Conservation (phyloP, 345 rosid species). For the Gossypium longicalyx region DNA sequence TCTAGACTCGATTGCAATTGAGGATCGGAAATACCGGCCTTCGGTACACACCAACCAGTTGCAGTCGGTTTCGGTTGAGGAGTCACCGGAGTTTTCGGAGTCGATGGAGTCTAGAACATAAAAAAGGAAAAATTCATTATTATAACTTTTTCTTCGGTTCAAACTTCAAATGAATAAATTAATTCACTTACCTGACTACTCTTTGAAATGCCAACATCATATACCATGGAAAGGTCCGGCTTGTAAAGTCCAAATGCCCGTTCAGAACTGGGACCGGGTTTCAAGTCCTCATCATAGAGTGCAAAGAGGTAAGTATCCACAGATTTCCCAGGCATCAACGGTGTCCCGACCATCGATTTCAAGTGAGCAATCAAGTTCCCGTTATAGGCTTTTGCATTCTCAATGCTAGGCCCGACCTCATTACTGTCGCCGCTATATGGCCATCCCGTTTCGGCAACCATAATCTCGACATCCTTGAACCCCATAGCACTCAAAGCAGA, state of each 20-base stretch:
- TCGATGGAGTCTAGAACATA: slow-evolving; percentile 29
- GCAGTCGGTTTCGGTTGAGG: slow-evolving; percentile 46
- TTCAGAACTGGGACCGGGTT: slow-evolving; percentile 75
- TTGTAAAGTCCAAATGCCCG: slow-evolving; percentile 76
- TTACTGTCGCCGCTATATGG: slow-evolving; percentile 65
- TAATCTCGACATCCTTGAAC: slow-evolving; percentile 63
- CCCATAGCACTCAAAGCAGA: slow-evolving; percentile 79
- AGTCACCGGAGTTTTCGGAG: slow-evolving; percentile 27
- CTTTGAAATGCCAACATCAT: slow-evolving; percentile 69
- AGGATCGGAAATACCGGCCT: slow-evolving; percentile 41
- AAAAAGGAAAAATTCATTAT: background rate
- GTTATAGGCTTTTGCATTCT: slow-evolving; percentile 84
- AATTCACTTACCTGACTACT: slow-evolving; percentile 53
- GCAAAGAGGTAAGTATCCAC: slow-evolving; percentile 91
- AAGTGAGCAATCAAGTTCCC: slow-evolving; percentile 84
- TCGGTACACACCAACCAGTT: slow-evolving; percentile 67
- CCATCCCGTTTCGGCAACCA: slow-evolving; percentile 98
- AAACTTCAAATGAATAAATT: background rate
- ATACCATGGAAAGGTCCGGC: slow-evolving; percentile 62
- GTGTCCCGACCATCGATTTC: slow-evolving; percentile 78
- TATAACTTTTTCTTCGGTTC: too few relatives aligned
- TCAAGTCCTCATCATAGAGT: slow-evolving; percentile 78
- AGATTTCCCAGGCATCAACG: slow-evolving; percentile 89
- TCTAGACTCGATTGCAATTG: slow-evolving; percentile 70
- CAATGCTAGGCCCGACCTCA: slow-evolving; percentile 73